phyloP scores from a whole-genome alignment of 345 rosid genomes.

The Psidium guajava region DNA sequence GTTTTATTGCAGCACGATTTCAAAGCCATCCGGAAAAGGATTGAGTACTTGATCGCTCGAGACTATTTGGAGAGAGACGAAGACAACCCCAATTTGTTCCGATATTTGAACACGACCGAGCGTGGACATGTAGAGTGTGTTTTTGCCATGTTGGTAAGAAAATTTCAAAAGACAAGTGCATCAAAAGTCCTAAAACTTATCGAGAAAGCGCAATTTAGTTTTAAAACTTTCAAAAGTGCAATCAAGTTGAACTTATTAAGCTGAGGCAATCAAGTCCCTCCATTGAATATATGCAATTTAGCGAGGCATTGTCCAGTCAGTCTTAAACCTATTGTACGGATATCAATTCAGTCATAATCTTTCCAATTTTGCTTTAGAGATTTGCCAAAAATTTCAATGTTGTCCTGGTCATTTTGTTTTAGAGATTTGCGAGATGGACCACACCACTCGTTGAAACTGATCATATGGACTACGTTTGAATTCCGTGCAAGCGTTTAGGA shows the following conservation, averaged over 20 bases:
- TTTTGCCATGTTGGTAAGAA: background rate
- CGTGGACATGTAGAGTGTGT: background rate
- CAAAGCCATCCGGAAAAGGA: slow-evolving; percentile 88
- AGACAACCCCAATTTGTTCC: slow-evolving; percentile 55
- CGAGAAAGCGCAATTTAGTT: background rate
- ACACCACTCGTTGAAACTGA: too few relatives aligned
- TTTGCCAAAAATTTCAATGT: fast-evolving
- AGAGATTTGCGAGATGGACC: too few relatives aligned
- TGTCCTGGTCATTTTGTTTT: too few relatives aligned
- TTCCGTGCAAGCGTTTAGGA: fast-evolving
- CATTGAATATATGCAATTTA: too few relatives aligned
- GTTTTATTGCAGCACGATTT: slow-evolving; percentile 66
- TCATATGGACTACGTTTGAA: background rate
- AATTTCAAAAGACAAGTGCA: fast-evolving
- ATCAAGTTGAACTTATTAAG: too few relatives aligned
- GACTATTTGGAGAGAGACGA: slow-evolving; percentile 91
- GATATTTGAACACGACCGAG: slow-evolving; percentile 33
- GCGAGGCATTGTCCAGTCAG: background rate
- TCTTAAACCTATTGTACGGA: fast-evolving
- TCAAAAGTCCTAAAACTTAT: background rate
- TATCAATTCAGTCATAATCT: background rate
- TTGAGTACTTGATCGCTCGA: slow-evolving; percentile 78
- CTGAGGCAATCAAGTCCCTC: background rate
- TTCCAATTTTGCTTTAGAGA: fast-evolving
- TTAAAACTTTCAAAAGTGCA: too few relatives aligned